Percentiles rank a stretch among this genome's conserved stretches.
Conservation (phyloP, 768 basidiomycete genomes). For the Macrolepiota dolichaula region DNA sequence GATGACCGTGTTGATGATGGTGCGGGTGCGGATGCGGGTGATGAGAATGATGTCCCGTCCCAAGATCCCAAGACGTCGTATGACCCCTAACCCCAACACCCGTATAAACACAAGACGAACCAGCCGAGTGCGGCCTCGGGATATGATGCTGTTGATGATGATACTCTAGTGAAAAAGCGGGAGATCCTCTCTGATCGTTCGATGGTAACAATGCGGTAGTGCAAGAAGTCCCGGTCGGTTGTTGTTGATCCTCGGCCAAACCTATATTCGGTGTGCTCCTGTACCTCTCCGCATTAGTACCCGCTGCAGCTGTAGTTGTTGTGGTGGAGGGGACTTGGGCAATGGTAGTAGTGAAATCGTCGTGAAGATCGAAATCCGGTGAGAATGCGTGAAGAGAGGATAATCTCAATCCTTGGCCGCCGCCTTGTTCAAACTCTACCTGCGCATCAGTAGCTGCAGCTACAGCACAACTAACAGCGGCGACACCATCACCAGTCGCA, state of each 20-base stretch:
- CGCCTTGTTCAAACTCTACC: background rate
- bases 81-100: background rate
- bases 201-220: slow-evolving; percentile 1
- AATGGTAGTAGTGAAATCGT: slow-evolving; percentile 19
- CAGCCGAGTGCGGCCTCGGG: background rate
- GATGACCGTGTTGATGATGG: background rate
- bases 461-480: background rate
- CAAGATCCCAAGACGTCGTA: too few relatives aligned
- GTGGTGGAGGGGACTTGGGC: background rate
- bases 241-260: slow-evolving; percentile 4
- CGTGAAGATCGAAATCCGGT: slow-evolving; percentile 33
- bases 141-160: background rate
- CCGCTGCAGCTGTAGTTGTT: too few relatives aligned
- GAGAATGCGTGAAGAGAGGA: slow-evolving; percentile 32
- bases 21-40: background rate
- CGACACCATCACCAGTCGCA: slow-evolving; percentile 1
- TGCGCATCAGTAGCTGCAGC: background rate
- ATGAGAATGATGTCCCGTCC: background rate
- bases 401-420: slow-evolving; percentile 15
- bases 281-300: background rate
- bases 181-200: background rate
- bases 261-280: background rate
- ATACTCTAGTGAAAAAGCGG: background rate
- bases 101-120: background rate
- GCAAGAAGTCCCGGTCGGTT: background rate